Base-by-base conservation (phyloP, 441 rosid genomes). In the Dalechampia spathulata region DNA sequence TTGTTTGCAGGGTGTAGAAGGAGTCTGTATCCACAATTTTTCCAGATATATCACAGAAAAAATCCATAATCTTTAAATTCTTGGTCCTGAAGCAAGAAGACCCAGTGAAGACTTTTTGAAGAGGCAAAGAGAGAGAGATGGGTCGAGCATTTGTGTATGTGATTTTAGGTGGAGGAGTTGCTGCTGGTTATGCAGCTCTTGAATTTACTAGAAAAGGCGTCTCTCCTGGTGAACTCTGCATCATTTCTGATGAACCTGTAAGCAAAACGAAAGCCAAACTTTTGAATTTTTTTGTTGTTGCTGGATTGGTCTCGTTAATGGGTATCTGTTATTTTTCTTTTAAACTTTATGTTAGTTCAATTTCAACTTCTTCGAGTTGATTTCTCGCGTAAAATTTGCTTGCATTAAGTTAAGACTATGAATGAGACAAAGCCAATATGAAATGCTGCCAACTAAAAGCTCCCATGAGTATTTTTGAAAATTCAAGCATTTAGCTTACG, bases 101-200 rank as follows among this genome's bases (percentile, higher is more conserved):
- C 43, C 43, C 9, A 10, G 10, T 36, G 39, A 36, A 2, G 10
- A 2, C 1, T 36, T 36, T 13, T 10, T 9, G 39, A 36, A 1
- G 51, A 16, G 32, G 13, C 49, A 48, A 19, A 52, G 22, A 45
- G 62, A 42, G 50, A 48, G 47, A 57, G 64, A 90, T 91, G 95
- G 98, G 96, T 54, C 86, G 98, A 75, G 98, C 91, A 38, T 91
- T 86, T 64, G 90, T 84, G 20, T 91, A 86, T 70, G 98, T 91
- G 54, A 88, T 88, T 57, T 69, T 91, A 2, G 96, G 98, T 37
- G 98, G 98, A 58, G 98, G 96, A 38, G 98, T 91, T 11, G 81
- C 96, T 36, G 91, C 90, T 72, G 98, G 98, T 3, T 92, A 88
- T 73, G 96, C 96, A 39, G 95, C 96, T 65, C 88, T 92, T 60